Evolutionary conservation across 176 grass and related monocot genomes (phyloP).

Genomic region (Carex kokanica): DNA sequence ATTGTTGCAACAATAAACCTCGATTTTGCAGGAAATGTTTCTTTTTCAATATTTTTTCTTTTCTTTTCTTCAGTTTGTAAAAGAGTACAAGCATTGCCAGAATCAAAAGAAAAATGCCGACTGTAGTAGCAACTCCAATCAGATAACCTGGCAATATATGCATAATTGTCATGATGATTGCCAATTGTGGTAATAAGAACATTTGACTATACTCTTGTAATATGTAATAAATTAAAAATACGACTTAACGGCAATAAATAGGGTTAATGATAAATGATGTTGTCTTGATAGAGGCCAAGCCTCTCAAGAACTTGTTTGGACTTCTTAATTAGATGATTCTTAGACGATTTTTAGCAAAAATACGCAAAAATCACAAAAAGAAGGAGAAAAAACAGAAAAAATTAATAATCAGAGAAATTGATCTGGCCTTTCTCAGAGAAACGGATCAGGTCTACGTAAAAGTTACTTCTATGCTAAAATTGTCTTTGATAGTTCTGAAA

Average conservation of each 20-base stretch:
- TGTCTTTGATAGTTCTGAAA: neutral
- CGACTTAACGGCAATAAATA: neutral
- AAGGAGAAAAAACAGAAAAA: no score
- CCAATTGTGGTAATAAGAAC: neutral
- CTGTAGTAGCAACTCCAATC: neutral
- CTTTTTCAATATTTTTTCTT: slow-evolving; percentile 16
- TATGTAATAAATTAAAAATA: neutral
- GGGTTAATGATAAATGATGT: neutral
- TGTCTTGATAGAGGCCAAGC: no score
- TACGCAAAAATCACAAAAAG: no score
- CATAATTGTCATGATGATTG: neutral
- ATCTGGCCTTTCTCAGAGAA: no score
- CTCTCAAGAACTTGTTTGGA: no score
- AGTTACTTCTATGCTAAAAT: no score
- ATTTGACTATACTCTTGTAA: neutral
- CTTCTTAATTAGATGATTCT: no score
- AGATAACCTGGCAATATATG: neutral
- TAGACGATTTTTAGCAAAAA: no score
- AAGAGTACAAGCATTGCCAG: neutral
- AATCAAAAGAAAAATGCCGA: neutral
- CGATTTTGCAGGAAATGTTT: slow-evolving; percentile 32
- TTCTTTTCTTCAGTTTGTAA: slow-evolving; percentile 21
- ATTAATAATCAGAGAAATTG: no score
- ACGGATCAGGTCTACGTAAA: no score
- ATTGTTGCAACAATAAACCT: slow-evolving; percentile 35